These are phyloP conservation scores for Trametes sanguinea DNA, from an alignment of 768 basidiomycete species.

Conservation along the genomic window DNA sequence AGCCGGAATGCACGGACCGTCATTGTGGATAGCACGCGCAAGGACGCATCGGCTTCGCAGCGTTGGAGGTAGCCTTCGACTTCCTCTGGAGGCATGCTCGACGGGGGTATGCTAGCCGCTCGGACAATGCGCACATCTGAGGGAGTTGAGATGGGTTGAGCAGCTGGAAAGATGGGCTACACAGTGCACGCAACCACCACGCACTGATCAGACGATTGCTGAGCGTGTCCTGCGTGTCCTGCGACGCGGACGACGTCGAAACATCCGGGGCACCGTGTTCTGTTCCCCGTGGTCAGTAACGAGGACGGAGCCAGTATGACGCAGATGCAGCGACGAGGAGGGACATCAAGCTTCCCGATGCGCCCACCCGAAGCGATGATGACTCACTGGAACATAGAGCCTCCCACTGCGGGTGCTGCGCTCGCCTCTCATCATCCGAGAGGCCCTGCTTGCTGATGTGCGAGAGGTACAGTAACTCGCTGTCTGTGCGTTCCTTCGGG, in stretches of 20 bases:
- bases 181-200: constrained; percentile 11
- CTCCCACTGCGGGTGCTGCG: constrained; percentile 64
- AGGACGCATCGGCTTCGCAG: constrained; percentile 5
- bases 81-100: not conserved
- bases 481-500: constrained; percentile 69
- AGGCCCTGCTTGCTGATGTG: constrained; percentile 52
- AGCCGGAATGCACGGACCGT: constrained; percentile 60
- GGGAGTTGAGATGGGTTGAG: not conserved
- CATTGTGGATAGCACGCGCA: constrained; percentile 72
- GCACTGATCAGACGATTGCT: constrained; percentile 63
- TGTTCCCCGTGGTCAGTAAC: constrained; percentile 28
- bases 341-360: not conserved
- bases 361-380: not conserved
- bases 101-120: constrained; percentile 3
- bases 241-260: constrained; percentile 23
- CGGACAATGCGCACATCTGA: constrained; percentile 24
- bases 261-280: constrained; percentile 60
- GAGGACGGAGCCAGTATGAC: not conserved
- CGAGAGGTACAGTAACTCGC: constrained; percentile 82
- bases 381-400: constrained; percentile 62
- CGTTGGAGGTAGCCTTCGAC: not conserved
- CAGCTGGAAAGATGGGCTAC: not conserved
- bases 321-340: not conserved
- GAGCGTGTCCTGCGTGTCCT: constrained; percentile 54
- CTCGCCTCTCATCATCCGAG: constrained; percentile 45